phyloP scores from a whole-genome alignment of 495 filamentous ascomycete species.

The Parachaetomium inaequale region DNA sequence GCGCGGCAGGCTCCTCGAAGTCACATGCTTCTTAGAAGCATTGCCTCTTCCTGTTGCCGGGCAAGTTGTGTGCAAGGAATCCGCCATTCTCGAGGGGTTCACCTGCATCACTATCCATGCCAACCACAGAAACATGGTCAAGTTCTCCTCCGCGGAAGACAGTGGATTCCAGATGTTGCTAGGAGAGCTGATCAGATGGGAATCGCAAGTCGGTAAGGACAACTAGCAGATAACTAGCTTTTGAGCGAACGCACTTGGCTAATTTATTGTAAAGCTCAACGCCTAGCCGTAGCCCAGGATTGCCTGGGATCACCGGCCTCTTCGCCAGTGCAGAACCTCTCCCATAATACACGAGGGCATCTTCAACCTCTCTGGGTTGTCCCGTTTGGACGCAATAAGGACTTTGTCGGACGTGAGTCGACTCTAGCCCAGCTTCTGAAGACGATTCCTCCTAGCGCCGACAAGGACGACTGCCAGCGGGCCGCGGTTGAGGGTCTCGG shows the following conservation, averaged over 20 bases:
- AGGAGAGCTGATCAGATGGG: constrained; percentile 21
- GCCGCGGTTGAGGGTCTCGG: no score
- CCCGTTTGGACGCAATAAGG: no score
- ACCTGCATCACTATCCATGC: constrained; percentile 32
- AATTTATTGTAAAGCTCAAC: not conserved
- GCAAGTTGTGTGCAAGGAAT: constrained; percentile 38
- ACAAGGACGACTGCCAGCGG: no score
- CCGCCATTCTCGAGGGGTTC: constrained; percentile 34
- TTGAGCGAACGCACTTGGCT: constrained; percentile 9
- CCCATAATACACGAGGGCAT: no score
- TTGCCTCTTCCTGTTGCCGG: constrained; percentile 23
- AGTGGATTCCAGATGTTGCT: constrained; percentile 37
- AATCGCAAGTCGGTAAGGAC: constrained; percentile 15
- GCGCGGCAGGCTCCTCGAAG: constrained; percentile 20
- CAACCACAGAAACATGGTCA: constrained; percentile 42
- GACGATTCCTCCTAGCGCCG: no score
- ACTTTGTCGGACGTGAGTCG: no score
- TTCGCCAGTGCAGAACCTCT: constrained; percentile 27
- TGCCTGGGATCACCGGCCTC: constrained; percentile 25
- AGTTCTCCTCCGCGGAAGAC: constrained; percentile 31
- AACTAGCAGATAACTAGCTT: constrained; percentile 11
- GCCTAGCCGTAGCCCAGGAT: not conserved
- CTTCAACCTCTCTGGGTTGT: no score
- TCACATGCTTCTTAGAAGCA: constrained; percentile 36
- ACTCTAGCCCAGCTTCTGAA: no score